Evolutionary conservation across 495 filamentous ascomycete species (phyloP).

Genomic region (Lophium mytilinum): DNA sequence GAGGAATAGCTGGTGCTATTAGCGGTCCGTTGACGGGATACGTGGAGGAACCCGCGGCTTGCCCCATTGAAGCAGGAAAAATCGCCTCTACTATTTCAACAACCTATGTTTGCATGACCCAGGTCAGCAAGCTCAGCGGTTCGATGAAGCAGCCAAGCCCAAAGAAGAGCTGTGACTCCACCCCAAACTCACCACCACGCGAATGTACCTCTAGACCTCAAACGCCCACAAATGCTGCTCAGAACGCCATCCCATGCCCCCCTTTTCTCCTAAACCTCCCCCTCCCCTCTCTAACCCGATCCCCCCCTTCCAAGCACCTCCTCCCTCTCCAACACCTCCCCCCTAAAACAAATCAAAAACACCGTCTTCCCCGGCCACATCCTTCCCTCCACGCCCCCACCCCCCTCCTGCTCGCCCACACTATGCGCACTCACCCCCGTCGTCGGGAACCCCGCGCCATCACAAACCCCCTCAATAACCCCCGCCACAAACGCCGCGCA

Average conservation of each 20-base stretch:
- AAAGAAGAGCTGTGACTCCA: too few species aligned
- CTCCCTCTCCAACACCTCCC: conserved; percentile 86
- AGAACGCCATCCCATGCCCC: background rate
- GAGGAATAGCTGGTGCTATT: too few species aligned
- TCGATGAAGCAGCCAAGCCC: too few species aligned
- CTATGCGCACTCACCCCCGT: conserved; percentile 82
- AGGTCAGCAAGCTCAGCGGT: too few species aligned
- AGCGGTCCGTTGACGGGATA: too few species aligned
- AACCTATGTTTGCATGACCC: too few species aligned
- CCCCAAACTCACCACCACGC: too few species aligned
- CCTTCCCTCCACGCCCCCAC: conserved; percentile 30
- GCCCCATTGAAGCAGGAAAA: too few species aligned
- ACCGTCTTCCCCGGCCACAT: conserved; percentile 96
- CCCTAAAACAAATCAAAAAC: conserved; percentile 84
- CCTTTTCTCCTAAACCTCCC: background rate
- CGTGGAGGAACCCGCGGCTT: too few species aligned
- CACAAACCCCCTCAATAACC: conserved; percentile 90
- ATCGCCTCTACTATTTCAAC: too few species aligned
- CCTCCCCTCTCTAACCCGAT: conserved; percentile 1
- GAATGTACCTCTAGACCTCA: background rate
- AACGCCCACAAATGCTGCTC: background rate
- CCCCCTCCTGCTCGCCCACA: conserved; percentile 54
- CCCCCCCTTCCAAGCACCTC: conserved; percentile 48
- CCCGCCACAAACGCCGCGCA: conserved; percentile 94
- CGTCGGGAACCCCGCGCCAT: conserved; percentile 80